Evolutionary conservation across 768 basidiomycete genomes (phyloP), one percentile per base, ranked within the genome.

Genomic region (Mycena floridula): DNA sequence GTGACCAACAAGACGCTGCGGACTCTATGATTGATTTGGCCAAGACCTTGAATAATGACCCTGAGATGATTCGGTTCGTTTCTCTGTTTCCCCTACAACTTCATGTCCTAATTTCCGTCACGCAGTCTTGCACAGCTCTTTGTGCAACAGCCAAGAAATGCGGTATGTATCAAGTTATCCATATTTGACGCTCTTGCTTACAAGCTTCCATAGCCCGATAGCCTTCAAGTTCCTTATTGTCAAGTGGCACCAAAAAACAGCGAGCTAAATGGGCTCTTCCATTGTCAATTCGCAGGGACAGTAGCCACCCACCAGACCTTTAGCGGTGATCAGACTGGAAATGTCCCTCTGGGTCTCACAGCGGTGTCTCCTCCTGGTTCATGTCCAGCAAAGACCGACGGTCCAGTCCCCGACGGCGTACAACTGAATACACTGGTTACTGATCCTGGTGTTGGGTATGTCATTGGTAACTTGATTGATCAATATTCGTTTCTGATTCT

Each of bases 191-290:
- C 20, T 40, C 30, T 40, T 39, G 15, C 15, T 39, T 40, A 37
- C 13, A 28, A 37, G 13, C n/a, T 43, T 13, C 26, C 41, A 42
- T 35, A 73, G 69, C 73, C 74, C 37, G 68, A 68, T 51, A 68
- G 65, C 37, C 62, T 72, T 11, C 64, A 67, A 47, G 64, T 68
- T 9, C 73, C 72, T 5, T 77, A 75, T 54, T 77, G 75, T 54
- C 73, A 76, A 46, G 53, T 58, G 13, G 71, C 72, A 0, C 74
- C 75, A 8, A 62, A 63, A 58, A 75, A 76, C 48, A 30, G 57
- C 0, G 74, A 76, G 54, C 70, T 77, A 24, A 62, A 67, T 37
- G 74, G 74, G 1, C 60, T 77, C n/a, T 75, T 76, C 69, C 74
- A 77, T 37, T 75, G 73, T 49, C 72, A 77, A 53, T 74, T 73